Base-by-base conservation (phyloP, 441 rosid genomes). In the Eruca vesicaria region DNA sequence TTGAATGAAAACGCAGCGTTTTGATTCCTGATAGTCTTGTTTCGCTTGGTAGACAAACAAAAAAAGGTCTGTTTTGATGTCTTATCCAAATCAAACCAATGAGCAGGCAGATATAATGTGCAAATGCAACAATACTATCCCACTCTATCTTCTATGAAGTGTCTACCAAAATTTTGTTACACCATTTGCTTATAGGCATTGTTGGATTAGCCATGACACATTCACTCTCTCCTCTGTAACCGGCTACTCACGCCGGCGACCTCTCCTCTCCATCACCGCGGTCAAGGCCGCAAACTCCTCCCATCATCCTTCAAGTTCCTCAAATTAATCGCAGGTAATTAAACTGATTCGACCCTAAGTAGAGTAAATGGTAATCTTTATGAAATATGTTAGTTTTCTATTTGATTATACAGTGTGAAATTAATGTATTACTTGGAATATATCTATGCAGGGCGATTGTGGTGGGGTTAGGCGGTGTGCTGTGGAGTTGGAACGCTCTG, bases 381-480 rank as follows among this genome's bases (percentile, higher is more conserved):
- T 59, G 9, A 20, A 32, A 21, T 45, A 15, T 71, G 9, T 33
- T 38, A 3, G 4, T 20, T 66, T 20, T 14, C 1, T 31, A 50
- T 45, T 56, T 10, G 5, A 20, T 9, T 63, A 10, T 14, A 11
- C 10, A 33, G 23, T 33, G 50, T 53, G 58, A 55, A 58, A 28
- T 32, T 26, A 12, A 36, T 36, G 62, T 12, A 15, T 8, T 59
- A 59, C 6, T 14, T 35, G 53, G 20, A 69, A 36, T 50, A 36
- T 50, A 9, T 55, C n/a, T 8, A 43, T 58, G 63, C 60, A 79
- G 79, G 28, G 36, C 10, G 23, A 61, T 71, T 52, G 48, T 74
- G 69, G 10, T 75, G 43, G 72, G 82, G 78, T 75, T 89, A 73
- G 83, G 90, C 4, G 83, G 86, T 31, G 86, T 79, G 1, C 36